These are phyloP conservation scores for Saxophila tyrrhenica DNA, from an alignment of 495 filamentous ascomycete genomes.

Conservation along the genomic window DNA sequence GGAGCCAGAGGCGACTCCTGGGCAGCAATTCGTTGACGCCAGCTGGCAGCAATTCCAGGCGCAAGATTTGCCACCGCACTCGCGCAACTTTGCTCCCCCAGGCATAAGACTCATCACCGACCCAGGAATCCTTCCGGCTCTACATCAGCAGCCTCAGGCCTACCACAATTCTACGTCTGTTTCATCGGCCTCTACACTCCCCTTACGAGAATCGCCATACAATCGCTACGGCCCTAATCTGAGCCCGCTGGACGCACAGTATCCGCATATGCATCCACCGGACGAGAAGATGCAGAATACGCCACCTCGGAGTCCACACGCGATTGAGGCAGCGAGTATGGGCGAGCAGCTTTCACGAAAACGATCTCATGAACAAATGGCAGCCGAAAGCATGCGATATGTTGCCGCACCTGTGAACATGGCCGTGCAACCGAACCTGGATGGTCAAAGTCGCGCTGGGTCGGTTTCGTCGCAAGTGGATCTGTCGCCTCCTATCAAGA, in stretches of 20 bases:
- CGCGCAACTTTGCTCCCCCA: neutral
- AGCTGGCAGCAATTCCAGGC: too few species aligned
- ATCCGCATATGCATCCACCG: neutral
- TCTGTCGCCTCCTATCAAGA: constrained; percentile 2
- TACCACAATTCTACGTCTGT: neutral
- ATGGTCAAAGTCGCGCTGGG: constrained; percentile 1
- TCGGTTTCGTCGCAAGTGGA: constrained; percentile 2
- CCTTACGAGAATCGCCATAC: neutral
- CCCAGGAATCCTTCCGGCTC: neutral
- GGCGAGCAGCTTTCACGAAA: constrained; percentile 2
- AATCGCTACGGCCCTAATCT: neutral
- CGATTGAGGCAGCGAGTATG: neutral
- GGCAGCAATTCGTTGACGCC: too few species aligned
- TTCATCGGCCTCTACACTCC: neutral
- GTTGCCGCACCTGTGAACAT: neutral
- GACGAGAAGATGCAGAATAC: neutral
- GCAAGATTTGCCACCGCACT: constrained; percentile 4
- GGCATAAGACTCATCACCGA: constrained; percentile 8
- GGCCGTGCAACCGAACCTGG: neutral
- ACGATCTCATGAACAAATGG: constrained; percentile 10
- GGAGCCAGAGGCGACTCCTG: too few species aligned
- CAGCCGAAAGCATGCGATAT: neutral
- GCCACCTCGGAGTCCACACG: constrained; percentile 2
- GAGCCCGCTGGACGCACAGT: neutral
- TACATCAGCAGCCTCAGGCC: neutral